Base-by-base conservation (phyloP, 345 rosid species). In the Combretum micranthum region DNA sequence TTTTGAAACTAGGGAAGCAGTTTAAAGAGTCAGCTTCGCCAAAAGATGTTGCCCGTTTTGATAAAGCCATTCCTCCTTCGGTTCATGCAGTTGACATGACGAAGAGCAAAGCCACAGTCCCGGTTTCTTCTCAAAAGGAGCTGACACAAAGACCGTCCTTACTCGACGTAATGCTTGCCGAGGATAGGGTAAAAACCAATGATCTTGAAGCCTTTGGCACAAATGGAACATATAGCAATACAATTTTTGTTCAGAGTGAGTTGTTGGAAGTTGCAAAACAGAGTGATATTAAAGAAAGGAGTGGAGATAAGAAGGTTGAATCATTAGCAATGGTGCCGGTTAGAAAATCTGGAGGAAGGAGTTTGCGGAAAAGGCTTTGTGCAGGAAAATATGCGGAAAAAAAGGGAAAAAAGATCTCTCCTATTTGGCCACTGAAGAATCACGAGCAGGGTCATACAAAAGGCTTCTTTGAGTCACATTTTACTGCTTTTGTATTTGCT, bases 1-100 rank as follows among this genome's bases (percentile, higher is more conserved):
- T 93, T 51, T 66, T 83, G 52, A 83, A 85, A 74, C 66, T 93
- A 3, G 97, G 97, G 57, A 93, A 93, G 72, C 99, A 93, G 73
- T 71, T 88, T 50, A 86, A 82, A 69, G 90, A 86, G 55, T 67
- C 89, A 76, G 80, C 94, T 59, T 44, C 83, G 60, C 77, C 91
- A 9, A 79, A 69, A 47, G 88, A 86, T 62, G 77, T 81, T 50
- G 59, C 70, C 64, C 71, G 80, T 52, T 72, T 85, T 17, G 85
- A 85, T 43, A 78, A 78, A 63, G 74, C 76, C 64, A 58, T 69
- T 20, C 44, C 77, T 63, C 67, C 71, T 21, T 67, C 71, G 3
- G 43, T 64, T 1, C 67, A 77, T 49, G 44, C 59, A 51, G 52
- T 61, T 50, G 26, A 60, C n/a, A 55, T 61, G 12, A 12, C 64